phyloP scores from a whole-genome alignment of 768 basidiomycete genomes.

The Agaricus bisporus region DNA sequence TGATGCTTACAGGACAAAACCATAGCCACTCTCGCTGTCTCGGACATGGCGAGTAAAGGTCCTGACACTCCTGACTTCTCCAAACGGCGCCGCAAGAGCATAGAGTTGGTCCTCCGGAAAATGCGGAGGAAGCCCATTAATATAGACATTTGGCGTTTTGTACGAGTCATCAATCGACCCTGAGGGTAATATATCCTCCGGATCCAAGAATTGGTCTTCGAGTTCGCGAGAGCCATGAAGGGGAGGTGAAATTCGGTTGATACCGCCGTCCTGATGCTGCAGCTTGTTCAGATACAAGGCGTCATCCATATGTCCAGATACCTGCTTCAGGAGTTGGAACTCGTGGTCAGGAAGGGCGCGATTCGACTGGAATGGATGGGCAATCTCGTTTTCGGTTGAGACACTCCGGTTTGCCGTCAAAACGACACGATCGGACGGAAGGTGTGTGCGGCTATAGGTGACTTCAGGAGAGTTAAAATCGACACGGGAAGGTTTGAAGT shows the following conservation, averaged over 20 bases:
- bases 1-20: constrained; percentile 66
- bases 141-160: constrained; percentile 78
- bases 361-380: constrained; percentile 4
- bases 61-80: constrained; percentile 68
- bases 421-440: neutral
- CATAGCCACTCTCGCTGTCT: constrained; percentile 68
- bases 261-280: neutral
- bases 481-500: constrained; percentile 4
- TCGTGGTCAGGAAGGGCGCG: constrained; percentile 1
- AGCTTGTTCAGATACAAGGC: neutral
- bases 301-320: neutral
- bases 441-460: neutral
- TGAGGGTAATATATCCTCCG: neutral
- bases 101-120: constrained; percentile 77
- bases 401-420: neutral
- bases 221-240: neutral
- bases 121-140: constrained; percentile 82
- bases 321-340: neutral
- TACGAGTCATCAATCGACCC: constrained; percentile 1
- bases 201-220: neutral
- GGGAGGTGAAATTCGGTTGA: neutral
- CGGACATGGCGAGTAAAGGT: constrained; percentile 82
- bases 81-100: constrained; percentile 66
- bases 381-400: neutral
- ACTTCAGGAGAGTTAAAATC: neutral